phyloP scores from a whole-genome alignment of 2,329 filamentous ascomycete genomes.

The Botryotinia globosa region DNA sequence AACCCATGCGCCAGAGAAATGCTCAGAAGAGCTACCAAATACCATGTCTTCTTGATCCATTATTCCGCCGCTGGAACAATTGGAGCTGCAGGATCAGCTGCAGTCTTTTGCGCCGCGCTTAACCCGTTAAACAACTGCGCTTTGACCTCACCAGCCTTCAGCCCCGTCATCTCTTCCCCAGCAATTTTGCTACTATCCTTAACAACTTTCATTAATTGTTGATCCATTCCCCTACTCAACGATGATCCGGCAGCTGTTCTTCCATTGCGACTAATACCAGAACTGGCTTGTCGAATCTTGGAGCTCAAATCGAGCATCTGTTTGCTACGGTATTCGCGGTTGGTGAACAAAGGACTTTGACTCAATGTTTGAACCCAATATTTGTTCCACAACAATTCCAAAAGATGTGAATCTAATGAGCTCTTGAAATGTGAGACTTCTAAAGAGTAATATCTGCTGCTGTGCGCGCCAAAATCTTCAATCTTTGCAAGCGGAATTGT shows the following conservation, averaged over 20 bases:
- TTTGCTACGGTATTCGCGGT: constrained; percentile 88
- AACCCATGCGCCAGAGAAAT: constrained; percentile 17
- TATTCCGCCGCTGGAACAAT: not conserved
- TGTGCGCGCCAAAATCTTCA: constrained; percentile 92
- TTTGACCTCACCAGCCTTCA: constrained; percentile 48
- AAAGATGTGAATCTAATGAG: constrained; percentile 78
- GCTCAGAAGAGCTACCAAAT: constrained; percentile 7
- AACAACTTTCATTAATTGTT: constrained; percentile 53
- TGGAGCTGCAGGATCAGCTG: not conserved
- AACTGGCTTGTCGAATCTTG: constrained; percentile 69
- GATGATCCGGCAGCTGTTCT: constrained; percentile 32
- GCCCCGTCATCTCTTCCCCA: constrained; percentile 48
- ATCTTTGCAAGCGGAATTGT: constrained; percentile 90
- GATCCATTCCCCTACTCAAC: constrained; percentile 40
- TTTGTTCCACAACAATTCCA: constrained; percentile 95
- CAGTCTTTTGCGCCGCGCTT: constrained; percentile 24
- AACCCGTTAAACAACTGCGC: constrained; percentile 47
- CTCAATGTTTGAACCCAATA: constrained; percentile 98
- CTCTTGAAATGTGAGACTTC: constrained; percentile 95
- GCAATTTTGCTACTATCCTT: constrained; percentile 56
- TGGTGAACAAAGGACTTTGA: constrained; percentile 84
- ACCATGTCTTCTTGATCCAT: not conserved
- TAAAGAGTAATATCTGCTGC: constrained; percentile 84
- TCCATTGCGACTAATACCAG: constrained; percentile 40
- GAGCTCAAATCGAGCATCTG: constrained; percentile 85